Base-by-base conservation (phyloP, 2,329 filamentous ascomycete genomes). In the Monosporascus sp. region DNA sequence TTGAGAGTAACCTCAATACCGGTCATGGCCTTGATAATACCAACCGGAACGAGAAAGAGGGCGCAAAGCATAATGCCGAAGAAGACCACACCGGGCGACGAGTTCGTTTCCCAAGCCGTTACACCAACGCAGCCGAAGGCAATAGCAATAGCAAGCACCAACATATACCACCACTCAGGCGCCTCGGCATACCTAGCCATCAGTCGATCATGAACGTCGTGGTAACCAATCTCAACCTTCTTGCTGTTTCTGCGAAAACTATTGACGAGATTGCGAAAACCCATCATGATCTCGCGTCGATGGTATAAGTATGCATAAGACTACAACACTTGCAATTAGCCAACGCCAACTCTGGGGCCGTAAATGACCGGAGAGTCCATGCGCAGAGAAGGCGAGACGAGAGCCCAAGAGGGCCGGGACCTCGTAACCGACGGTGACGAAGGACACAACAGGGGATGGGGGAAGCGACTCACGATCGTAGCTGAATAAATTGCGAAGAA, bases 401-500 rank as follows among this genome's bases (percentile, higher is more conserved):
- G 27, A 31, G 27, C 9, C 9, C 9, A 5, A 9, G 27, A 11
- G 27, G 3, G 27, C 3, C 9, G 27, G 9, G 27, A 4, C 27
- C 27, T 31, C 27, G 27, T 31, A 31, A 31, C 27, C 27, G 27
- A 31, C 27, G 9, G 27, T 31, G 9, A 27, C 26, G 1, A 31
- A 19, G 7, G n/a, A 24, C 11, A 11, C 20, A 24, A 44, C n/a
- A 11, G 3, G 19, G 38, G 26, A 7, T 14, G 2, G 26, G 11
- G 24, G 43, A 9, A 22, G 7, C 2, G 3, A 45, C 43, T 45
- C 17, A 45, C 43, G 17, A 83, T 64, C 0, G 75, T 76, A 19
- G 79, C 76, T 0, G 79, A 72, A 58, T 82, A 82, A 31, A 80
- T 75, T 49, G 73, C 77, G 53, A 83, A 83, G 68, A 80, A 82